phyloP scores from a whole-genome alignment of 495 filamentous ascomycete species.

The Hyaloscypha hepaticicola region DNA sequence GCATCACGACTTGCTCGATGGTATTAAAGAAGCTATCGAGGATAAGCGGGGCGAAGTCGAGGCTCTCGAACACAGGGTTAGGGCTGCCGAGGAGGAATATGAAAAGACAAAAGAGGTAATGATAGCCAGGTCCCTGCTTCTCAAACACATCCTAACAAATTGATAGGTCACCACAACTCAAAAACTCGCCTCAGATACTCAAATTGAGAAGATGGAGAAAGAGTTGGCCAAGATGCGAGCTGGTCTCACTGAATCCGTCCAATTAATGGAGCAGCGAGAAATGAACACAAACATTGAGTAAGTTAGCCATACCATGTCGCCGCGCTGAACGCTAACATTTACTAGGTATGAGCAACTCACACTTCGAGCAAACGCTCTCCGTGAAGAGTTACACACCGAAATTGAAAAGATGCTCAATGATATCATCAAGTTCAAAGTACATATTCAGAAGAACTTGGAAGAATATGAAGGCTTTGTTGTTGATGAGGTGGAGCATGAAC shows the following conservation, averaged over 20 bases:
- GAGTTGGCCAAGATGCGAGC: slow-evolving; percentile 90
- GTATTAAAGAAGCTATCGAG: slow-evolving; percentile 90
- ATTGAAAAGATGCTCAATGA: slow-evolving; percentile 95
- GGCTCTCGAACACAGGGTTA: slow-evolving; percentile 79
- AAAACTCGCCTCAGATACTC: slow-evolving; percentile 81
- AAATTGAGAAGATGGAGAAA: slow-evolving; percentile 98
- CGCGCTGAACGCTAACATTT: slow-evolving; percentile 4
- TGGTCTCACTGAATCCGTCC: slow-evolving; percentile 80
- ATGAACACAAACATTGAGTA: slow-evolving; percentile 96
- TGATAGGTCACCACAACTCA: slow-evolving; percentile 70
- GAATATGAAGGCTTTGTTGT: slow-evolving; percentile 91
- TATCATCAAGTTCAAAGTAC: slow-evolving; percentile 97
- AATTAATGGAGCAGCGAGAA: slow-evolving; percentile 90
- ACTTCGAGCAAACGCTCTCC: slow-evolving; percentile 74
- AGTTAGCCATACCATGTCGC: slow-evolving; percentile 32
- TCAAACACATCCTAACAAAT: slow-evolving; percentile 24
- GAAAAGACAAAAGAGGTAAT: slow-evolving; percentile 83
- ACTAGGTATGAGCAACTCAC: slow-evolving; percentile 87
- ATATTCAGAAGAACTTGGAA: slow-evolving; percentile 86
- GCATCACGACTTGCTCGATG: slow-evolving; percentile 85
- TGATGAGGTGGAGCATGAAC: slow-evolving; percentile 84
- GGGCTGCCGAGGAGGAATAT: slow-evolving; percentile 87
- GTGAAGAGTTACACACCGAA: slow-evolving; percentile 93
- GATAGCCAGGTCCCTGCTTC: not conserved
- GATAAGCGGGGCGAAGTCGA: slow-evolving; percentile 92